A percentile compares a stretch with the other conserved stretches of the same genome.
phyloP scores from a whole-genome alignment of 179 eudicot species.

The Patellifolia procumbens region DNA sequence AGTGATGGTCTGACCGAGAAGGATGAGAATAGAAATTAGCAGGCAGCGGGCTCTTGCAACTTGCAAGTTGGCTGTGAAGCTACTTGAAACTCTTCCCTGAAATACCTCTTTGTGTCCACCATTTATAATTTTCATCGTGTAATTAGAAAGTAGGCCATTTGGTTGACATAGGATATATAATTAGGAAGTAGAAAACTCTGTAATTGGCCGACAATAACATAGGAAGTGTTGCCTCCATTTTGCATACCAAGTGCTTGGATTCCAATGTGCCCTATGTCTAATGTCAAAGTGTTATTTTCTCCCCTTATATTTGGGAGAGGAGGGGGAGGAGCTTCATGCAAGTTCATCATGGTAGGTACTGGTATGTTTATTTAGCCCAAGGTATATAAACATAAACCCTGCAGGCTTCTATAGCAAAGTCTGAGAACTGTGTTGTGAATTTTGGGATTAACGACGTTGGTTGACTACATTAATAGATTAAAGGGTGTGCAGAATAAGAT shows the following conservation, averaged over 20 bases:
- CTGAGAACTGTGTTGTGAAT: neutral
- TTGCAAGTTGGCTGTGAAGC: no score
- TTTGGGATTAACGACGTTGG: neutral
- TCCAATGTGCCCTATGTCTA: neutral
- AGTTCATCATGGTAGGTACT: constrained; percentile 1
- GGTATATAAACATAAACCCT: neutral
- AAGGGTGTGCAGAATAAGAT: neutral
- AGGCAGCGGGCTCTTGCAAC: no score
- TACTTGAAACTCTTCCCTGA: neutral
- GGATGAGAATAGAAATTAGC: no score
- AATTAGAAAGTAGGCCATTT: no score
- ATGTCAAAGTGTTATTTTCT: neutral
- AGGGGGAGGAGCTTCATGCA: neutral
- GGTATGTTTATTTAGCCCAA: neutral
- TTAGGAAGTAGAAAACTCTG: no score
- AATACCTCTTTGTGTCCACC: no score
- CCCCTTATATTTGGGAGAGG: no score
- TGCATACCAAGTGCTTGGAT: neutral
- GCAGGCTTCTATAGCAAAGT: neutral
- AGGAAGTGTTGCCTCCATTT: neutral
- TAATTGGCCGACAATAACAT: no score
- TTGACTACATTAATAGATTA: neutral
- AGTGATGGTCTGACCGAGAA: no score
- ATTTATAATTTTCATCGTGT: no score
- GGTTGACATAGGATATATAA: no score